Evolutionary conservation across 108 stramenopile genomes (phyloP), one percentile per base, ranked within the genome.

Genomic region (Chaetoceros tenuissimus): DNA sequence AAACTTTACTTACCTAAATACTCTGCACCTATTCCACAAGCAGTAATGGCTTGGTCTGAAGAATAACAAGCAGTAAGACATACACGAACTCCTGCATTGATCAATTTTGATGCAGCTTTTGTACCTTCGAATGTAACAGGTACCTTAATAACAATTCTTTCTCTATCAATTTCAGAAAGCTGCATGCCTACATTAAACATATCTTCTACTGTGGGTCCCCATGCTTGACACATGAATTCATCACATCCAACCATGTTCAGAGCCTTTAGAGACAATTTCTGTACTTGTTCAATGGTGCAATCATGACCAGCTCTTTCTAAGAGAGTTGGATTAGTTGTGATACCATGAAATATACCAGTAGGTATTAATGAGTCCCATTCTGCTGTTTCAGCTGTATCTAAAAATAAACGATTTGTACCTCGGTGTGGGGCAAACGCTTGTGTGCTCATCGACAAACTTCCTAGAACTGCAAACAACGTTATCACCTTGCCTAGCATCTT

Each of bases 171-270:
- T 30, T 59, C 60, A 21, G 70, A 67, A 21, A 85, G 54, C 50
- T 48, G 61, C 75, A 79, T 81, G n/a, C 84, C 84, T 51, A 46
- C 52, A 23, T 66, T 31, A 61, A 70, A 78, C 68, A 84, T 62
- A 55, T 85, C 78, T 0, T 71, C 49, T n/a, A 63, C 69, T 3
- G 69, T 68, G 0, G 59, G 43, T 25, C 80, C 84, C 84, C 84
- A 85, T 1, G 80, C 62, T 62, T 85, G 84, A 44, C 78, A 79
- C 84, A 85, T 81, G 50, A 85, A 79, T 68, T 85, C 84, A 27
- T 84, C 67, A 17, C 31, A 48, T 8, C 28, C 48, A 1, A 47
- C 2, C 31, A 17, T 43, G 0, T 23, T 2, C 45, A 85, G 50
- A 19, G 78, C 80, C 30, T 29, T 55, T 2, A 28, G 21, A 2